phyloP scores from a whole-genome alignment of 495 filamentous ascomycete species.

The Penicillium steckii region DNA sequence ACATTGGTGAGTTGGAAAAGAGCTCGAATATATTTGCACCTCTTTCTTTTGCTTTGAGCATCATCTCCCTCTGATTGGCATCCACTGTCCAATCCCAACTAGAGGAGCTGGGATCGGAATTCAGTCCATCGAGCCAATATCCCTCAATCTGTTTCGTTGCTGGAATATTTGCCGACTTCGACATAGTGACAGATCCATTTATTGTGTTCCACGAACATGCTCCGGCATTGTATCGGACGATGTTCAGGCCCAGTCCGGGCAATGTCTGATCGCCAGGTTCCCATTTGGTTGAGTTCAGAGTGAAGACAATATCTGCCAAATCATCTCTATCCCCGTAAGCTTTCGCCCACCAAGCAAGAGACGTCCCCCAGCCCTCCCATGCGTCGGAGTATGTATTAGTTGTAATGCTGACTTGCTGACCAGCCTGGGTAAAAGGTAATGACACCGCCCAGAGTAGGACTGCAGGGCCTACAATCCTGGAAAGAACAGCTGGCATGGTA shows the following conservation, averaged over 20 bases:
- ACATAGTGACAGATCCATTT: constrained; percentile 9
- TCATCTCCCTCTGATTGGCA: constrained; percentile 14
- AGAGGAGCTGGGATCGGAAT: constrained; percentile 6
- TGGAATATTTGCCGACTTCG: constrained; percentile 9
- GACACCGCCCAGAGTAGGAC: background rate
- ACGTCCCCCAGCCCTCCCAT: constrained; percentile 14
- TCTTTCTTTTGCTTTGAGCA: constrained; percentile 8
- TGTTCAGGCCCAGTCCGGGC: constrained; percentile 13
- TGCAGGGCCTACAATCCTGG: background rate
- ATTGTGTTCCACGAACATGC: constrained; percentile 13
- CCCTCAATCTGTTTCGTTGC: constrained; percentile 10
- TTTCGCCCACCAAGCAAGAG: constrained; percentile 18
- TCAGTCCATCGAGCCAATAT: constrained; percentile 12
- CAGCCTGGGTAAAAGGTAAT: background rate
- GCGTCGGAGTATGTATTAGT: constrained; percentile 1
- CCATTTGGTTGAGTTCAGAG: constrained; percentile 7
- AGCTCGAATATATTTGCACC: constrained; percentile 15
- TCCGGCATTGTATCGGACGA: constrained; percentile 14
- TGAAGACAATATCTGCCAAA: constrained; percentile 12
- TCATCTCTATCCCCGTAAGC: constrained; percentile 10
- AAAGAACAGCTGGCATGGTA: constrained; percentile 1
- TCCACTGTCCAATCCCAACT: constrained; percentile 18
- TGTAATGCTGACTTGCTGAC: constrained; percentile 7
- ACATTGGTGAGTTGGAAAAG: constrained; percentile 16
- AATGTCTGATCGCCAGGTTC: background rate